Conservation (phyloP, 768 basidiomycete species). For the Tulasnella sp. region DNA sequence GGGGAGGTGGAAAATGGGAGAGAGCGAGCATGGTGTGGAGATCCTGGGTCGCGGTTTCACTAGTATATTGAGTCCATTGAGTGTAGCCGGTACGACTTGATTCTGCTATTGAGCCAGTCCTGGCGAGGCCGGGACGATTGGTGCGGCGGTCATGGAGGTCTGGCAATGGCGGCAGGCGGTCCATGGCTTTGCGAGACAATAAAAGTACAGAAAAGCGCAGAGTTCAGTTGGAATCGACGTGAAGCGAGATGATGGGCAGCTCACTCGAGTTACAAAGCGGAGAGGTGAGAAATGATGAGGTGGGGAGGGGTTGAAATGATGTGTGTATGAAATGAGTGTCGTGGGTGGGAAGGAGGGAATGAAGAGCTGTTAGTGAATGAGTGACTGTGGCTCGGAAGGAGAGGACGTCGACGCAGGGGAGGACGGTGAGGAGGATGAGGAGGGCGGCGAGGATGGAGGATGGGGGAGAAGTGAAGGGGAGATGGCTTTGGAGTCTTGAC, state of each 20-base stretch:
- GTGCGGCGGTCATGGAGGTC: slow-evolving; percentile 10
- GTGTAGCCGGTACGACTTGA: slow-evolving; percentile 1
- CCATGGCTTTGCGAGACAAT: background rate
- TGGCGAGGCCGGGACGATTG: background rate
- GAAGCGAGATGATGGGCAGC: background rate
- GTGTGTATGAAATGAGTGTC: slow-evolving; percentile 15
- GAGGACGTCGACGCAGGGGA: background rate
- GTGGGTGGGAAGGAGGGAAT: slow-evolving; percentile 7
- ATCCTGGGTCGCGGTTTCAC: slow-evolving; percentile 15
- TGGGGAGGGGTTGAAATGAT: background rate
- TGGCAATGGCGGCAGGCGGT: background rate
- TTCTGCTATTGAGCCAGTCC: background rate
- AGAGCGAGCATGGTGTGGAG: slow-evolving; percentile 24
- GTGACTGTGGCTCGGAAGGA: background rate
- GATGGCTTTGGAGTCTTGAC: background rate
- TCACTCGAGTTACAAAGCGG: background rate
- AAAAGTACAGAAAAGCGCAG: background rate
- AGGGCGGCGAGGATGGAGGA: background rate
- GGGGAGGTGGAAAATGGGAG: slow-evolving; percentile 14
- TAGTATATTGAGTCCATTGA: slow-evolving; percentile 9
- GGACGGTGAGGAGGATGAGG: background rate
- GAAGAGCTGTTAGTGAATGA: background rate
- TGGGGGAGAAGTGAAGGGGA: background rate
- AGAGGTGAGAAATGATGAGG: background rate
- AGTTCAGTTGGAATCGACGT: background rate